phyloP scores from a whole-genome alignment of 202 grass and related monocot species.

The Carex arenaria region DNA sequence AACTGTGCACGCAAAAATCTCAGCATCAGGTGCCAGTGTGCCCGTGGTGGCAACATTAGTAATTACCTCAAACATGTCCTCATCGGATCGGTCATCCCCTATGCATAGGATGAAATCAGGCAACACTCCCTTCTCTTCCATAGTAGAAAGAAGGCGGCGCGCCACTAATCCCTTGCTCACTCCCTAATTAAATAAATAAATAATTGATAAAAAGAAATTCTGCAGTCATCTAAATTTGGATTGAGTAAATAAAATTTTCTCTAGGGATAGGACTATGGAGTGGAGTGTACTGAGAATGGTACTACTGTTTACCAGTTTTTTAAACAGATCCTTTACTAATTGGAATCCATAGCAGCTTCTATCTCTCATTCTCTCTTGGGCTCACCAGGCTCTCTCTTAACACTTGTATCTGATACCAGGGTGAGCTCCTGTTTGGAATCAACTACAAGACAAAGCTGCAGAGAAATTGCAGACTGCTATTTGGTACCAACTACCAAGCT shows the following conservation, averaged over 20 bases:
- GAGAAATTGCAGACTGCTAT: neutral
- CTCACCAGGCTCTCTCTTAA: neutral
- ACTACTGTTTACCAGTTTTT: neutral
- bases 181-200: slow-evolving; percentile 37
- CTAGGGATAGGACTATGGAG: neutral
- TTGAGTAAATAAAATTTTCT: neutral
- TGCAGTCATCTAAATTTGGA: neutral
- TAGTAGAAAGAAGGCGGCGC: slow-evolving; percentile 40
- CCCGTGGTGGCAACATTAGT: slow-evolving; percentile 25
- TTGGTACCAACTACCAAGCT: neutral
- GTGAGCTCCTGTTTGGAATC: neutral
- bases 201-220: neutral
- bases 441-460: neutral
- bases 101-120: slow-evolving; percentile 82
- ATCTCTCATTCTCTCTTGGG: neutral
- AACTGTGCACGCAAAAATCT: slow-evolving; percentile 88
- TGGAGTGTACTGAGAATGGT: neutral
- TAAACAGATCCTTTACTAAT: neutral
- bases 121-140: slow-evolving; percentile 42
- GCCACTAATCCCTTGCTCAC: slow-evolving; percentile 81
- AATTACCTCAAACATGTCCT: slow-evolving; percentile 94
- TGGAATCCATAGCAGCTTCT: neutral
- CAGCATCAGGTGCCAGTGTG: slow-evolving; percentile 38
- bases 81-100: slow-evolving; percentile 79
- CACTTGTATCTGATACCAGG: neutral